Base-by-base conservation (phyloP, 805 yeast genomes). In the Blastobotrys chiropterorum region DNA sequence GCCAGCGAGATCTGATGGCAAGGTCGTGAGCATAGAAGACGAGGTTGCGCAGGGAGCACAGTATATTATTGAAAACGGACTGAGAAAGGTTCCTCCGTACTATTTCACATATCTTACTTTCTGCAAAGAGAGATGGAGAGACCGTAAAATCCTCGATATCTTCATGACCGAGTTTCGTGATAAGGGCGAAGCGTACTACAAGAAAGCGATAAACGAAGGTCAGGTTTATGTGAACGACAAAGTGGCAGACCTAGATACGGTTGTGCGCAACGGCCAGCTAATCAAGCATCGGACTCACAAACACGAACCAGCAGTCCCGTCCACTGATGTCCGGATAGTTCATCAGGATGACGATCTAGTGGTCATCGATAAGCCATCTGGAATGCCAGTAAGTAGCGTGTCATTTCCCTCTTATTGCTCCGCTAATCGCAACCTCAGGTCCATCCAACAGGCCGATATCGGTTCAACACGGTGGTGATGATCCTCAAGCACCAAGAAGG, bases 291-390 rank as follows among this genome's bases (percentile, higher is more conserved):
- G 86, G 49, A 76, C 86, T 47, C 98, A 90, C 65, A 79, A 95
- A 47, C 97, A 94, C 63, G 99, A 94, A 64, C 97, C 98, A 1
- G 81, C 95, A 0, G 94, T 90, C 68, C 85, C 50, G 38, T 72
- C 67, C 53, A 70, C 51, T 62, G 78, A 78, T 0, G 82, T 90
- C 49, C 76, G 77, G 50, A 82, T 87, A 38, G 88, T 90, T 0
- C 78, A 77, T 63, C 89, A 90, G 62, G 85, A 89, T 64, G 92
- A 86, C 13, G 79, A 85, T 48, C 67, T 89, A 19, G 74, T 92
- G 3, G 95, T 87, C 2, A 84, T 94, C 17, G 96, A 92, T 65
- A 94, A 94, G 59, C 99, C 99, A 0, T 80, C 95, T 2, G 97
- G 99, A 0, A 79, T 94, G 3, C 98, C 99, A 0, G 96, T 88